These are phyloP conservation scores for Houttuynia cordata DNA, from an alignment of 164 flowering plant genomes.

Conservation along the genomic window DNA sequence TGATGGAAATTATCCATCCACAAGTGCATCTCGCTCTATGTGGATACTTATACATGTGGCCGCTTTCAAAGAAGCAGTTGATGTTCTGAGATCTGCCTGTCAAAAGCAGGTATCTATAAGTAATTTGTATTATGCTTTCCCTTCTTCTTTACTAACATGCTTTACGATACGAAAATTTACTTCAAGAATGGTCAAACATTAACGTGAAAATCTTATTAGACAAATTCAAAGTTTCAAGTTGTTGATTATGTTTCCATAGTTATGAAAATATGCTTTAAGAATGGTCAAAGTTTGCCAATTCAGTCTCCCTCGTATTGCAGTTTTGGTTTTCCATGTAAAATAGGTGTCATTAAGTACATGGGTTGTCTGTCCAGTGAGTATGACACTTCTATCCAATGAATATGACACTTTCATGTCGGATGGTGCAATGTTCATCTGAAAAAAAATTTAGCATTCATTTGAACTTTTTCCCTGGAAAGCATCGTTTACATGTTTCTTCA, in stretches of 20 bases:
- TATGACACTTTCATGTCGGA: too few relatives aligned
- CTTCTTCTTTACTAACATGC: background rate
- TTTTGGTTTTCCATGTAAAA: too few relatives aligned
- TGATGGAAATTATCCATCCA: conserved; percentile 9
- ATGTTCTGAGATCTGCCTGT: conserved; percentile 49
- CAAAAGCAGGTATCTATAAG: conserved; percentile 33
- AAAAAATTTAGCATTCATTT: too few relatives aligned
- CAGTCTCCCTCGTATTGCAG: too few relatives aligned
- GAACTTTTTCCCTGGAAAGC: too few relatives aligned
- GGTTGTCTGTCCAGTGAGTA: too few relatives aligned
- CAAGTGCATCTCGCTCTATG: conserved; percentile 36
- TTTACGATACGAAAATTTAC: too few relatives aligned
- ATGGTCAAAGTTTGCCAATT: background rate
- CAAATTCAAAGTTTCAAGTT: background rate
- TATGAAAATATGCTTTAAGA: background rate
- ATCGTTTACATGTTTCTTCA: too few relatives aligned
- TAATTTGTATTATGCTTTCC: background rate
- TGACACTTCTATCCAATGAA: too few relatives aligned
- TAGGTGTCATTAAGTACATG: too few relatives aligned
- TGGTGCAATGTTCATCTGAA: too few relatives aligned
- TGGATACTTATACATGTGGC: conserved; percentile 93
- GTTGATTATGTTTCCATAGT: background rate
- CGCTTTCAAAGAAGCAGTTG: conserved; percentile 56
- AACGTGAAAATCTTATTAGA: background rate
- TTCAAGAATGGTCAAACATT: background rate